A percentile compares a stretch with the other conserved stretches of the same genome.
Evolutionary conservation across 2,329 filamentous ascomycete genomes (phyloP).

Genomic region (Aspergillus novoparasiticus): DNA sequence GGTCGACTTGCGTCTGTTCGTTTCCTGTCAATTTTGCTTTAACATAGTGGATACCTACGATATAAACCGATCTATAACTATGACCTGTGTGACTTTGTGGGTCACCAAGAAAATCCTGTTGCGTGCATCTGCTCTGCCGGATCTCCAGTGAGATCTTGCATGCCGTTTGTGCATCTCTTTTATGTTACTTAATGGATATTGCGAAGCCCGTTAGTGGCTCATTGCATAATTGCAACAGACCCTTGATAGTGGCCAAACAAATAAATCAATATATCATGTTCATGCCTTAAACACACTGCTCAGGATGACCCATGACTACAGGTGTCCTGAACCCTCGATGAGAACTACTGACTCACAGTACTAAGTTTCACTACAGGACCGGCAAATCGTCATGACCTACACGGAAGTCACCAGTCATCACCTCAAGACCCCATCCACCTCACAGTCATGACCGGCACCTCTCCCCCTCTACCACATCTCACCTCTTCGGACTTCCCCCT

Average conservation of each 20-base stretch:
- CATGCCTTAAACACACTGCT: neutral
- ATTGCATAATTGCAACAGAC: neutral
- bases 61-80: slow-evolving; percentile 5
- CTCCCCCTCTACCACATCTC: neutral
- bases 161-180: neutral
- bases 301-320: neutral
- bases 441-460: too few relatives aligned
- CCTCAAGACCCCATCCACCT: neutral
- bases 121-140: neutral
- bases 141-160: neutral
- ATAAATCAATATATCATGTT: slow-evolving; percentile 2
- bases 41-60: slow-evolving; percentile 1
- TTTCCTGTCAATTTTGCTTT: slow-evolving; percentile 10
- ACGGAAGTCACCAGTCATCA: neutral
- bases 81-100: neutral
- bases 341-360: neutral
- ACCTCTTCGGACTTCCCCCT: neutral
- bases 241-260: neutral
- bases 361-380: neutral
- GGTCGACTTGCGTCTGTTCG: slow-evolving; percentile 21
- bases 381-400: neutral
- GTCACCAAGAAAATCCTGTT: neutral
- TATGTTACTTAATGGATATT: slow-evolving; percentile 3
- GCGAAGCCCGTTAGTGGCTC: neutral
- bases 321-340: too few relatives aligned